Evolutionary conservation across 2,329 filamentous ascomycete genomes (phyloP), one percentile per base, ranked within the genome.

Genomic region (Aspergillus brasiliensis): DNA sequence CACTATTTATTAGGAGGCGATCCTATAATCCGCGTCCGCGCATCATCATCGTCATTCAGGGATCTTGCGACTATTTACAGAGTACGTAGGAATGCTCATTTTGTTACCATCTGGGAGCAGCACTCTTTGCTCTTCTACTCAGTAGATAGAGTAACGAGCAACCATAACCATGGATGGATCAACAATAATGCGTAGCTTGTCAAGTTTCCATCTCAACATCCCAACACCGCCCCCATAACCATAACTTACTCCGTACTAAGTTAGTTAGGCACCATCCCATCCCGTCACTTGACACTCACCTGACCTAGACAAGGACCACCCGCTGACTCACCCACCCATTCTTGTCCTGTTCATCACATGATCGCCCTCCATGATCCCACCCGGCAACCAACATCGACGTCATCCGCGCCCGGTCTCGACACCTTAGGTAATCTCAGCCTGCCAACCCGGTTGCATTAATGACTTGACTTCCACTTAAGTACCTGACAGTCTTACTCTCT

Each of bases 321-420:
- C 21, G 51, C 37, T 54, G 27, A 21, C 51, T 54, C 51, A 44
- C 51, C 23, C 37, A 11, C 23, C 34, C 49, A n/a, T n/a, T n/a
- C n/a, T n/a, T n/a, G n/a, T n/a, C 28, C 13, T 11, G 13, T 10
- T n/a, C 38, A 54, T 54, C 51, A 54, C 51, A 54, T 54, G 51
- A 52, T 52, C 31, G n/a, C 8, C 19, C 34, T 31, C 31, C 31
- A 34, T 34, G 38, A 31, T 42, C 23, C 51, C 38, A 44, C 21
- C 23, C 19, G 23, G 37, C 51, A 42, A 44, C 21, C 51, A 17
- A 28, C 17, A 25, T 23, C 37, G 10, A 44, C 51, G 51, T 54
- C 51, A 54, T 54, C 23, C 25, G 13, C 13, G 7, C n/a, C n/a
- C 28, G 51, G 51, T 46, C 51, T 46, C 17, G 51, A 52, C 31